Conservation (phyloP, 495 filamentous ascomycete genomes). For the Annulohypoxylon nitens region DNA sequence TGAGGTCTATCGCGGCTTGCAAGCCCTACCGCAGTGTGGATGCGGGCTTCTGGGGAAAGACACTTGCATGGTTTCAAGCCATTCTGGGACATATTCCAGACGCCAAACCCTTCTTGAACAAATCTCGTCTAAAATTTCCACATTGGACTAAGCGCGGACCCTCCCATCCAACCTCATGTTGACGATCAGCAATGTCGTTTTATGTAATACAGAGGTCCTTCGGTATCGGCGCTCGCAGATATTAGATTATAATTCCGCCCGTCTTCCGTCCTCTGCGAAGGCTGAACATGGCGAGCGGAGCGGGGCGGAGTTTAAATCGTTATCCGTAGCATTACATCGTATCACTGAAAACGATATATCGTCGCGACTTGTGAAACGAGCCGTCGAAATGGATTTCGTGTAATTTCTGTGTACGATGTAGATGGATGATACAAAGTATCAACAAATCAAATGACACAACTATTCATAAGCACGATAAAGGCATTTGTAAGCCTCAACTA, state of each 20-base stretch:
- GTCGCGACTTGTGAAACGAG: too few relatives aligned
- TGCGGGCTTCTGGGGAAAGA: slow-evolving; percentile 37
- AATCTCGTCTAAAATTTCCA: slow-evolving; percentile 41
- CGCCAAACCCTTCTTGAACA: slow-evolving; percentile 26
- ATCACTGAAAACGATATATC: too few relatives aligned
- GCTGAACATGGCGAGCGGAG: slow-evolving; percentile 22
- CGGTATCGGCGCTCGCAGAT: not conserved
- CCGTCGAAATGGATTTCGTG: not conserved
- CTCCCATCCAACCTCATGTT: slow-evolving; percentile 5
- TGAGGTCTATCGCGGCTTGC: not conserved
- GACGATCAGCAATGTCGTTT: slow-evolving; percentile 14
- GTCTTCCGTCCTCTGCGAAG: not conserved
- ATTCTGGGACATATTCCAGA: slow-evolving; percentile 23
- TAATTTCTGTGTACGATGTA: not conserved
- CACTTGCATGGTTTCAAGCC: slow-evolving; percentile 9
- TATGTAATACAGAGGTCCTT: slow-evolving; percentile 11
- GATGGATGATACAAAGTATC: too few relatives aligned
- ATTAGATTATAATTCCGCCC: slow-evolving; percentile 5
- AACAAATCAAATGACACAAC: not conserved
- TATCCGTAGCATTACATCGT: not conserved
- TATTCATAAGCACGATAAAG: not conserved
- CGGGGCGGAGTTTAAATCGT: slow-evolving; percentile 32
- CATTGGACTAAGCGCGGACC: slow-evolving; percentile 25
- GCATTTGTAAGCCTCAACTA: not conserved
- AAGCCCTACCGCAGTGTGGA: slow-evolving; percentile 20